phyloP scores from a whole-genome alignment of 139 green algal genomes.

The Picochlorum sp. region DNA sequence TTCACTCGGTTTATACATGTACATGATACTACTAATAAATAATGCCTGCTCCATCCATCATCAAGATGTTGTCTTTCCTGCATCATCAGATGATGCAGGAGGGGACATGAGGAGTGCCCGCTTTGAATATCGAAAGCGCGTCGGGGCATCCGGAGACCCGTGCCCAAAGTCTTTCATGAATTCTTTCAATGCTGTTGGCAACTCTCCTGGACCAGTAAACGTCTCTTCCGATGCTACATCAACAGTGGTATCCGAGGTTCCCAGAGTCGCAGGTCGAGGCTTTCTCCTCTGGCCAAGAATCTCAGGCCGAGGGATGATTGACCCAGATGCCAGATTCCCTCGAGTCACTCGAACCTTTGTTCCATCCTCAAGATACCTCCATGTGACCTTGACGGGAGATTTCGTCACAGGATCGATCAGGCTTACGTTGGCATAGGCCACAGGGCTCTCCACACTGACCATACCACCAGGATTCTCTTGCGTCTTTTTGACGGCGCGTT shows the following conservation, averaged over 20 bases:
- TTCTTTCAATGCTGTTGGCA: conserved; percentile 27
- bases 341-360: conserved; percentile 55
- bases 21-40: too few relatives aligned
- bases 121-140: background rate
- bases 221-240: conserved; percentile 8
- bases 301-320: conserved; percentile 50
- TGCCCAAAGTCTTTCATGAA: conserved; percentile 6
- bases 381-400: conserved; percentile 40
- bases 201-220: conserved; percentile 20
- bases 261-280: conserved; percentile 12
- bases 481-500: conserved; percentile 47
- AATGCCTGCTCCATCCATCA: too few relatives aligned
- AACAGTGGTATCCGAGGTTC: conserved; percentile 19
- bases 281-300: conserved; percentile 35
- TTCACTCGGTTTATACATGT: too few relatives aligned
- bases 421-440: conserved; percentile 73
- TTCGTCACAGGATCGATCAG: conserved; percentile 65
- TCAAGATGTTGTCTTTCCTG: too few relatives aligned
- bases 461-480: conserved; percentile 49
- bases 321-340: conserved; percentile 40
- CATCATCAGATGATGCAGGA: too few relatives aligned
- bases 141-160: background rate
- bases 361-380: conserved; percentile 57
- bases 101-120: background rate
- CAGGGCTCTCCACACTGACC: conserved; percentile 52